phyloP scores from a whole-genome alignment of 2,329 filamentous ascomycete species.

The Cercospora janseana region DNA sequence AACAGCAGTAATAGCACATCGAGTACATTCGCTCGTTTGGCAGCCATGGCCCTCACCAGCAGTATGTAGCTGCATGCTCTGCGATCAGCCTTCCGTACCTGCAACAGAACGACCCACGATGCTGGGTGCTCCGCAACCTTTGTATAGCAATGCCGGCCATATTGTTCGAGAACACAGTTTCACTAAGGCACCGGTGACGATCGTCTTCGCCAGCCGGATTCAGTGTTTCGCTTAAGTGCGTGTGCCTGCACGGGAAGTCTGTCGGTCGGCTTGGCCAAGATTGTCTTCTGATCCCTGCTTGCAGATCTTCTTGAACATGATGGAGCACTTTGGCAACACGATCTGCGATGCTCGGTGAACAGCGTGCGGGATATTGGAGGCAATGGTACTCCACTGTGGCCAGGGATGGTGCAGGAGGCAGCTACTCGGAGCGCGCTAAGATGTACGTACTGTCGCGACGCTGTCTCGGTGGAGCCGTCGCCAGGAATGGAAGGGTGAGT shows the following conservation, averaged over 20 bases:
- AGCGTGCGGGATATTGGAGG: not conserved
- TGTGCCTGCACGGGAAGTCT: constrained; percentile 5
- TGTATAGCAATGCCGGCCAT: constrained; percentile 6
- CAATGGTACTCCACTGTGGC: too few relatives aligned
- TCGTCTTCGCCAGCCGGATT: not conserved
- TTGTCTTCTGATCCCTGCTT: constrained; percentile 1
- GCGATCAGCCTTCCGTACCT: constrained; percentile 5
- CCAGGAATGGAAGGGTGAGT: not conserved
- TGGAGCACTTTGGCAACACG: not conserved
- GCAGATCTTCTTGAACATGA: constrained; percentile 1
- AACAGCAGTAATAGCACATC: constrained; percentile 8
- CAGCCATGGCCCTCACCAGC: too few relatives aligned
- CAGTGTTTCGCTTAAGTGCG: constrained; percentile 14
- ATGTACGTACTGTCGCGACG: too few relatives aligned
- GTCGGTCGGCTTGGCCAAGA: constrained; percentile 2
- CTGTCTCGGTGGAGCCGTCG: not conserved
- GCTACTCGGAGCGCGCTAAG: too few relatives aligned
- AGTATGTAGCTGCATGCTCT: too few relatives aligned
- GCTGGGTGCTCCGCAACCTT: not conserved
- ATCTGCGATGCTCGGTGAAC: constrained; percentile 1
- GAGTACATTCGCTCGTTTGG: too few relatives aligned
- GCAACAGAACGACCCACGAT: not conserved
- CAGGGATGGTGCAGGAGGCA: too few relatives aligned
- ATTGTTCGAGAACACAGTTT: not conserved
- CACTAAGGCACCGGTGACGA: constrained; percentile 6